Base-by-base conservation (phyloP, 2,329 filamentous ascomycete species). In the Pyrenochaeta sp. region DNA sequence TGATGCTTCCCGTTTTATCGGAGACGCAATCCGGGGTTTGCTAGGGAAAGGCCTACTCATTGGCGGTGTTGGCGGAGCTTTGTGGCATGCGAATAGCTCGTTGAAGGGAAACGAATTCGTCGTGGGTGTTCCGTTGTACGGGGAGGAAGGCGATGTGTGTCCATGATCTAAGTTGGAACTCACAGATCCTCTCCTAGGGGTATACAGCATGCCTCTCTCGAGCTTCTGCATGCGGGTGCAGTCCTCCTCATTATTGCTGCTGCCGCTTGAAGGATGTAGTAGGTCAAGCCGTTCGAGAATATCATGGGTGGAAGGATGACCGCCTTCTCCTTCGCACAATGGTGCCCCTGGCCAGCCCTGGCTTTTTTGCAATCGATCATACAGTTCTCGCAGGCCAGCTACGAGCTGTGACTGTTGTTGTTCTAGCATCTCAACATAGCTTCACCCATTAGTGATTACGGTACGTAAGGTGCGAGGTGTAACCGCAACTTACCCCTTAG, bases 371-470 rank as follows among this genome's bases (percentile, higher is more conserved):
- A 83, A 71, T 51, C 84, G 81, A 61, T 79, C 81, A 73, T 89
- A 89, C 46, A 88, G 77, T 72, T 87, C 84, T 70, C 87, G 85
- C 5, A 89, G 80, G 43, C 85, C 86, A 52, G 84, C 78, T 30
- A 89, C 86, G 4, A 89, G 80, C 77, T 88, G 86, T 22, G 79
- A 73, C 73, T 89, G 86, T 78, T 89, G 86, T 68, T 88, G 86
- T 69, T 89, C 87, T 48, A 89, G 82, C 85, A 88, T 88, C 73
- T 89, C 87, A 30, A 89, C 86, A 61, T 87, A 88, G 62, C 85
- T 88, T 39, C 9, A 12, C 47, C 5, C 42, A 59, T 68, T 44
- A 72, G 66, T n/a, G n/a, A n/a, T 9, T 22, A 9, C 25, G 12
- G n/a, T 6, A 34, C 30, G n/a, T 6, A 24, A 8, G 5, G 12